Evolutionary conservation across 1,284 basidiomycete genomes (phyloP), one percentile per base, ranked within the genome.

Genomic region (Leccinum glutinopallens): DNA sequence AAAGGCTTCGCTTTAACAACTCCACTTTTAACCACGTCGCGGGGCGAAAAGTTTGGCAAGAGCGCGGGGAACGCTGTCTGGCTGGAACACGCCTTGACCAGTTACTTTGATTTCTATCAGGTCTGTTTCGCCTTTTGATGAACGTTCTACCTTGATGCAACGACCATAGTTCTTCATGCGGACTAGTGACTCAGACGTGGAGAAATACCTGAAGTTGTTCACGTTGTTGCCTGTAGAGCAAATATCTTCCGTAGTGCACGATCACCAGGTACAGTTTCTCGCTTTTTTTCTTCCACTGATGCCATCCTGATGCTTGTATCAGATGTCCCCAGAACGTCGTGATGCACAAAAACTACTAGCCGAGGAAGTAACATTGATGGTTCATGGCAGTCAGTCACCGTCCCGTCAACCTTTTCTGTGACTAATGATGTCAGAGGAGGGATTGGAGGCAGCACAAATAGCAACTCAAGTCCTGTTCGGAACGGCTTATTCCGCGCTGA

Each of bases 21-120:
- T 5, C 97, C 96, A 6, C 81, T 99, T n/a, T 83, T 99, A 33
- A 97, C 94, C 1, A 97, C 94, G 0, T 82, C 91, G 0, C 84
- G 84, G 0, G 97, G 97, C 2, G 92, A 94, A 71, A 99, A 99
- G 80, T 97, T 99, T 76, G 97, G 97, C 13, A 99, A 99, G 83
- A 94, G 91, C 68, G 92, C 94, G 0, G 97, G 97, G 1, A 99
- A 98, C 73, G 97, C 97, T 0, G 80, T 99, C 0, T 98, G 97
- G 92, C 80, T 98, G 43, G 89, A 97, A 71, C 79, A 84, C 32
- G 71, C 77, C 3, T 76, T 92, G 71, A 97, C 95, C 2, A 91
- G 89, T 68, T 84, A 92, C 10, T 91, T 92, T 69, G 94, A 97
- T 68, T 94, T 98, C 71, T 97, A 97, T 72, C 96, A 97, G 82